Percentiles rank a stretch among this genome's conserved stretches.
Evolutionary conservation across 805 yeast species (phyloP).

Genomic region (Diddensiella caesifluorescens): DNA sequence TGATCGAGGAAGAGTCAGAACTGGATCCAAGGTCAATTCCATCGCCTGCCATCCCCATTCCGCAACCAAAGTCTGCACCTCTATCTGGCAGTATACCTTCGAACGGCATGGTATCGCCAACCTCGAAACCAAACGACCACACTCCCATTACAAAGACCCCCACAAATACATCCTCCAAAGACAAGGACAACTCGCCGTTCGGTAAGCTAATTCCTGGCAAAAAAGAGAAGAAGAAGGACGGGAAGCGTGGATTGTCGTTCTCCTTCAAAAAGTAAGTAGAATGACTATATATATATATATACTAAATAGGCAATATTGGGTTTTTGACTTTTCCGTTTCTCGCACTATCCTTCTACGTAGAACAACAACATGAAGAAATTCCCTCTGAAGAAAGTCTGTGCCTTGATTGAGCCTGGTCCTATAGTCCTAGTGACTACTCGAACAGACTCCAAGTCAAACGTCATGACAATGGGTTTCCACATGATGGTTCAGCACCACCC

Average conservation of each 20-base stretch:
- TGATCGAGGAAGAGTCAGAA: slow-evolving; percentile 12
- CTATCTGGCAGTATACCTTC: too few relatives aligned
- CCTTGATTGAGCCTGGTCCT: slow-evolving; percentile 15
- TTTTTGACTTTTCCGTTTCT: too few relatives aligned
- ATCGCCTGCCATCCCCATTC: background rate
- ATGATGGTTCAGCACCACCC: slow-evolving; percentile 15
- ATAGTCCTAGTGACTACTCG: slow-evolving; percentile 12
- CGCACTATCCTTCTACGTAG: too few relatives aligned
- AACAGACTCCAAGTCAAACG: slow-evolving; percentile 3
- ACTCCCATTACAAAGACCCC: background rate
- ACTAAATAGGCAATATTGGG: too few relatives aligned
- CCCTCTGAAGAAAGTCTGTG: slow-evolving; percentile 12
- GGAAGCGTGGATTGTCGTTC: slow-evolving; percentile 14
- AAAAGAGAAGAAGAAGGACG: slow-evolving; percentile 6
- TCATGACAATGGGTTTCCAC: slow-evolving; percentile 17
- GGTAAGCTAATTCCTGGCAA: background rate
- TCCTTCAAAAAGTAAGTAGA: slow-evolving; percentile 11
- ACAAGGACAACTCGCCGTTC: background rate
- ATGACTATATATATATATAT: background rate
- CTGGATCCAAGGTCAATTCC: slow-evolving; percentile 1
- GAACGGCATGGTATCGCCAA: background rate
- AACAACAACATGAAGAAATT: slow-evolving; percentile 10
- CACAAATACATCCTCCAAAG: background rate
- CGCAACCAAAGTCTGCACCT: background rate
- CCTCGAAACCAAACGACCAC: background rate